A percentile compares a stretch with the other conserved stretches of the same genome.
phyloP scores from a whole-genome alignment of 202 grass and related monocot genomes.

The Brachypodium distachyon region DNA sequence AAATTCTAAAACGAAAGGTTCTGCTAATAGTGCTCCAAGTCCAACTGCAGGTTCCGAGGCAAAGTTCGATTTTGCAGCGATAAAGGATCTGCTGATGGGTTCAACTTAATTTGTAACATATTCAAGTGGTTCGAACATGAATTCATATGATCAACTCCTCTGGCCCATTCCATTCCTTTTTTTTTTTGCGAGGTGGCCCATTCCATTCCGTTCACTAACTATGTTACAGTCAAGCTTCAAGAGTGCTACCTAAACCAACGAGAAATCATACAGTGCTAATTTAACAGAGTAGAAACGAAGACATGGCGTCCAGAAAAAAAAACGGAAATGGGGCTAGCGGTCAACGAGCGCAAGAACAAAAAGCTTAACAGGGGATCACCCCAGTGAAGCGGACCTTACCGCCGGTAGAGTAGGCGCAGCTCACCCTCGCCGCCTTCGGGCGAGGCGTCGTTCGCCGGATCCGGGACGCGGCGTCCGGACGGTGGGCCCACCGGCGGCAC shows the following conservation, averaged over 20 bases:
- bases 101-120: background rate
- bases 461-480: background rate
- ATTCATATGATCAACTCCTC: background rate
- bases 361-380: background rate
- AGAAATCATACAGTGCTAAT: too few species aligned
- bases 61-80: background rate
- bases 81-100: background rate
- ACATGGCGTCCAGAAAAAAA: background rate
- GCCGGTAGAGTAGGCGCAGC: constrained; percentile 27
- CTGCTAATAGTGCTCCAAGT: background rate
- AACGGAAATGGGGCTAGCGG: background rate
- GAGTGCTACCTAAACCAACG: background rate
- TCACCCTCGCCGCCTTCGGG: constrained; percentile 3
- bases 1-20: background rate
- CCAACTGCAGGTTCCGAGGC: background rate
- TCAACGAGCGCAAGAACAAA: background rate
- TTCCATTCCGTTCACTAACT: background rate
- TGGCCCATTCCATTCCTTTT: too few species aligned
- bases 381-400: constrained; percentile 3
- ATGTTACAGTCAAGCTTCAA: background rate
- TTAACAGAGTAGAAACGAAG: background rate
- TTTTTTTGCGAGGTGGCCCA: too few species aligned
- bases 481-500: constrained; percentile 25
- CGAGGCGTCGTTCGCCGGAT: constrained; percentile 10
- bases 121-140: background rate